These are phyloP conservation scores for Echites panduratus DNA, from an alignment of 257 asterid genomes.

Conservation along the genomic window DNA sequence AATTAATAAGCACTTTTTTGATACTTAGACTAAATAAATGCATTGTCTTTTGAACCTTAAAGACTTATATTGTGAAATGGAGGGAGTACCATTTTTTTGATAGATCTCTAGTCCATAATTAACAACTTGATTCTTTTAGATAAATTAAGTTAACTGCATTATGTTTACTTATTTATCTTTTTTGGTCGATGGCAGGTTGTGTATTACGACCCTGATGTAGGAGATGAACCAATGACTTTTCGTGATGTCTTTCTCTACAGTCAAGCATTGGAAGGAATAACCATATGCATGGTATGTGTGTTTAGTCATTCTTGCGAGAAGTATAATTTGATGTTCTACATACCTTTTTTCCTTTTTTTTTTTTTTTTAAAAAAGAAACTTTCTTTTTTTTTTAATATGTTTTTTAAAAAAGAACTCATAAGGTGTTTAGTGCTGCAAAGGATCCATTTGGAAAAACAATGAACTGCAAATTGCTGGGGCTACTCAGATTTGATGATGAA, in stretches of 20 bases:
- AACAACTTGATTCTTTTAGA: background rate
- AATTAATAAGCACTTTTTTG: no score
- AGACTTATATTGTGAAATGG: no score
- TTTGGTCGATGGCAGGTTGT: constrained; percentile 52
- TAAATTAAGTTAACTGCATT: background rate
- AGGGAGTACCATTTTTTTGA: background rate
- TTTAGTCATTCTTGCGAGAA: background rate
- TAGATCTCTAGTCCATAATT: background rate
- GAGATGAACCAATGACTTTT: constrained; percentile 76
- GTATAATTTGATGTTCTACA: background rate
- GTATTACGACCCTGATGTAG: constrained; percentile 73
- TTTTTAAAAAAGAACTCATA: constrained; percentile 3
- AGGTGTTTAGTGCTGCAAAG: background rate
- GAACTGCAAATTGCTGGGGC: background rate
- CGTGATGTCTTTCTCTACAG: constrained; percentile 85
- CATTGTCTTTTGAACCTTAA: no score
- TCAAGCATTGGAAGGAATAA: constrained; percentile 97
- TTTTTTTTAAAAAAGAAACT: no score
- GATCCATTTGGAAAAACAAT: background rate
- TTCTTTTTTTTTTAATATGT: no score
- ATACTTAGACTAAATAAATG: no score
- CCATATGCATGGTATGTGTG: constrained; percentile 75
- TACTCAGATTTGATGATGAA: background rate
- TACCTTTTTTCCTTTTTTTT: background rate
- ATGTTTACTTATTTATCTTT: background rate